These are phyloP conservation scores for Diphasiastrum complanatum DNA, from an alignment of 83 land plant species.

Conservation along the genomic window DNA sequence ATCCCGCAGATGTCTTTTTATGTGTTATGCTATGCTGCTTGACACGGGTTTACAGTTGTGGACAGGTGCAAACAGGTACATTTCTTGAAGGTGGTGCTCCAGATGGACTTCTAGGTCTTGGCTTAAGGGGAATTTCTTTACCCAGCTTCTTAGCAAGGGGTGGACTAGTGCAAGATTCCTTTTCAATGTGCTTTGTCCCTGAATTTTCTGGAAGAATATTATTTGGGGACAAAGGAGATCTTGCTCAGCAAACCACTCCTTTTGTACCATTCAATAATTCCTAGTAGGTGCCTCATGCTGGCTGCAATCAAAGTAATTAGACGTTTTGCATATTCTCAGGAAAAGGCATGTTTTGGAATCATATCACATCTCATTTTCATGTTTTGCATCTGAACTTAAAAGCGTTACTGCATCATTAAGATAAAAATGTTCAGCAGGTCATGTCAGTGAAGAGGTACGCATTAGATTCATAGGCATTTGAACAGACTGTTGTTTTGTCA, in stretches of 20 bases:
- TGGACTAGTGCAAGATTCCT: slow-evolving; percentile 56
- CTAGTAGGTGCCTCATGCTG: slow-evolving; percentile 36
- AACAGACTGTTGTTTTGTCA: slow-evolving; percentile 25
- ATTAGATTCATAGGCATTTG: no score
- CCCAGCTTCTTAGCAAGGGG: slow-evolving; percentile 64
- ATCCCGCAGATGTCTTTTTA: neutral
- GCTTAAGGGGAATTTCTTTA: slow-evolving; percentile 58
- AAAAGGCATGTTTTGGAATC: neutral
- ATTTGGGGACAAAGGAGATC: slow-evolving; percentile 72
- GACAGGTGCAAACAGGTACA: slow-evolving; percentile 73
- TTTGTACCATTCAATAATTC: slow-evolving; percentile 27
- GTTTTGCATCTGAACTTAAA: no score
- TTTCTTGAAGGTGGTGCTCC: slow-evolving; percentile 83
- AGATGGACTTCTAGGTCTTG: slow-evolving; percentile 88
- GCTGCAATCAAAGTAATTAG: slow-evolving; percentile 5
- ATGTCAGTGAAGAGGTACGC: no score
- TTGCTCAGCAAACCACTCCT: slow-evolving; percentile 56
- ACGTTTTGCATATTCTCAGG: neutral
- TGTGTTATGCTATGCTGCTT: slow-evolving; percentile 3
- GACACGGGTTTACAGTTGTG: slow-evolving; percentile 81
- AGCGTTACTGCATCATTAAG: no score
- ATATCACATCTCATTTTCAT: no score
- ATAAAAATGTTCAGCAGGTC: no score
- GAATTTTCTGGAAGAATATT: slow-evolving; percentile 65
- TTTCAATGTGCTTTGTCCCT: slow-evolving; percentile 83